Evolutionary conservation across 2,329 filamentous ascomycete species (phyloP), one percentile per base, ranked within the genome.

Genomic region (Delphinella strobiligena): DNA sequence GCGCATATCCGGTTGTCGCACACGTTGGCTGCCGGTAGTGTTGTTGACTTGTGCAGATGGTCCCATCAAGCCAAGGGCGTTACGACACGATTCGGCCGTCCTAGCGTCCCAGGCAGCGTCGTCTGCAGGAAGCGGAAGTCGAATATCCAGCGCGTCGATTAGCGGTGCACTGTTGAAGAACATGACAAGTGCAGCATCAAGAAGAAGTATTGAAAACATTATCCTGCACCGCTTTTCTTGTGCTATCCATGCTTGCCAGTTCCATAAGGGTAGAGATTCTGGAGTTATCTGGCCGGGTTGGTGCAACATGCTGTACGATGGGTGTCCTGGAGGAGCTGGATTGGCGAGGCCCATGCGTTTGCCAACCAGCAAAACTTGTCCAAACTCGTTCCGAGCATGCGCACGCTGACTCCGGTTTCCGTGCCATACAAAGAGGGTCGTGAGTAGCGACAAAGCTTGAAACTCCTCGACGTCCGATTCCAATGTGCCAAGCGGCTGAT

Each of bases 71-170:
- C 80, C 79, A 3, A 86, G 61, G 5, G 78, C 75, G 46, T 74
- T 67, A 16, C 75, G 76, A 53, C 80, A 86, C 29, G 76, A 71
- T 12, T 68, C 57, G 4, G 65, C 58, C 30, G 67, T 71, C 22
- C 61, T 63, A 3, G 81, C 80, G 49, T 85, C 80, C 80, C 81
- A 86, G 2, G 77, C 75, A 12, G 77, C 78, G 56, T 86, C 82
- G 49, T 86, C 80, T 11, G 74, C 71, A 7, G 82, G 81, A 4
- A 87, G 61, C n/a, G 80, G 78, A 29, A 85, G 57, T 19, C 68
- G 66, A 37, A 85, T 67, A 48, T 84, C 79, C 24, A 76, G 66
- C 7, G 69, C 61, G 43, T 83, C 74, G 31, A 85, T 74, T 33
- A 74, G 66, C 11, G 79, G 71, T 8, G 68, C 59, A n/a, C 63